These are phyloP conservation scores for Ilex aquifolium DNA, from an alignment of 257 asterid species.

Conservation along the genomic window DNA sequence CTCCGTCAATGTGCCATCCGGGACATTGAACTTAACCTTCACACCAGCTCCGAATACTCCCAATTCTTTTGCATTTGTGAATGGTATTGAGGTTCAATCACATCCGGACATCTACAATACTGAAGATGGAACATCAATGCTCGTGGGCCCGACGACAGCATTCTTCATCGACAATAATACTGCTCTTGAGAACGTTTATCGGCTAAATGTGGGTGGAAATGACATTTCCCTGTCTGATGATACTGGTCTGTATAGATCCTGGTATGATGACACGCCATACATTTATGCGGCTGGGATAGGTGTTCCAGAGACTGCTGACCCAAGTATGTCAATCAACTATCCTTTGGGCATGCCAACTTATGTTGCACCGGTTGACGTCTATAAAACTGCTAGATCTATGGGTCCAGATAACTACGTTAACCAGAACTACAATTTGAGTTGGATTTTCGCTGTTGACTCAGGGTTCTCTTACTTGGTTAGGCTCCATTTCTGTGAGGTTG, in stretches of 20 bases:
- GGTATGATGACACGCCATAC: slow-evolving; percentile 38
- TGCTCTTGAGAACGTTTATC: slow-evolving; percentile 65
- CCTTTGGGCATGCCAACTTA: slow-evolving; percentile 25
- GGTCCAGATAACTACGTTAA: slow-evolving; percentile 35
- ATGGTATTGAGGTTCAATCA: slow-evolving; percentile 80
- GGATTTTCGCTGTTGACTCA: slow-evolving; percentile 43
- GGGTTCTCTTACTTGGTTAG: slow-evolving; percentile 54
- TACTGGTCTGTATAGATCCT: slow-evolving; percentile 46
- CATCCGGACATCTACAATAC: slow-evolving; percentile 83
- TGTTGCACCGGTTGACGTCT: slow-evolving; percentile 46
- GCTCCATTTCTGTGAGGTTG: slow-evolving; percentile 57
- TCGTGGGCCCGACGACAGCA: slow-evolving; percentile 45
- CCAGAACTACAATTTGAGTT: slow-evolving; percentile 36
- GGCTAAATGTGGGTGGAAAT: slow-evolving; percentile 90
- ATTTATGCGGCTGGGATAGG: slow-evolving; percentile 36
- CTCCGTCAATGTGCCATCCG: slow-evolving; percentile 44
- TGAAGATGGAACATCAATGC: slow-evolving; percentile 23
- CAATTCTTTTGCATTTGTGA: slow-evolving; percentile 62
- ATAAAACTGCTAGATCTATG: slow-evolving; percentile 44
- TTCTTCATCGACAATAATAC: slow-evolving; percentile 43
- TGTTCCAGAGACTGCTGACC: slow-evolving; percentile 31
- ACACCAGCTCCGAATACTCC: slow-evolving; percentile 37
- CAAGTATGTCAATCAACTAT: slow-evolving; percentile 23
- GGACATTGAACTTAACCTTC: slow-evolving; percentile 52
- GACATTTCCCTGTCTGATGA: slow-evolving; percentile 65